phyloP scores from a whole-genome alignment of 768 basidiomycete genomes.

The Basidioascus undulatus region DNA sequence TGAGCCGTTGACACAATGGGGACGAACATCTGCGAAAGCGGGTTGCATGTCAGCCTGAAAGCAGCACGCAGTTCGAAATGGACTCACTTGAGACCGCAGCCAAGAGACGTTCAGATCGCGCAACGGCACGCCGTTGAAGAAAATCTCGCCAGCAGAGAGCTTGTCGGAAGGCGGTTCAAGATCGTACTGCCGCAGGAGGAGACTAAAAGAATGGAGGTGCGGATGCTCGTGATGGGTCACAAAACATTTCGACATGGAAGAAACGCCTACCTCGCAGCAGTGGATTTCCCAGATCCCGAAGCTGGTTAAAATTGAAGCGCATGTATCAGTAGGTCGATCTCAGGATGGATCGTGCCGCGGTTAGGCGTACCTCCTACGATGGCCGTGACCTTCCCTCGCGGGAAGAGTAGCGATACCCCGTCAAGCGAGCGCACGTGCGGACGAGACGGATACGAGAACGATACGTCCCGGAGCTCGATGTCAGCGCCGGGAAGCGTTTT shows the following conservation, averaged over 20 bases:
- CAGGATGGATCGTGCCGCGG: neutral
- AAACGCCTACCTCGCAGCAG: too few species aligned
- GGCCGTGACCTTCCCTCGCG: slow-evolving; percentile 15
- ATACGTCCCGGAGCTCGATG: slow-evolving; percentile 14
- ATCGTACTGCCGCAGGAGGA: slow-evolving; percentile 17
- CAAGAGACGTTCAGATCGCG: slow-evolving; percentile 12
- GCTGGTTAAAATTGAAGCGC: slow-evolving; percentile 1
- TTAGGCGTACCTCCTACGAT: slow-evolving; percentile 11
- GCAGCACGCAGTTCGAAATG: neutral
- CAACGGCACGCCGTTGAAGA: slow-evolving; percentile 8
- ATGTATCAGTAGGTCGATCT: neutral
- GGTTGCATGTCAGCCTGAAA: neutral
- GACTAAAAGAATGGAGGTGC: too few species aligned
- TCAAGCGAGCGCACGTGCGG: slow-evolving; percentile 12
- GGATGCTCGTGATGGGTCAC: too few species aligned
- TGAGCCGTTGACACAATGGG: neutral
- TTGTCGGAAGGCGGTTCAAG: slow-evolving; percentile 5
- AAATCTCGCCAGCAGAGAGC: slow-evolving; percentile 2
- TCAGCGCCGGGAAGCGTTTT: neutral
- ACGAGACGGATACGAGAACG: slow-evolving; percentile 17
- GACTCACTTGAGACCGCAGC: slow-evolving; percentile 9
- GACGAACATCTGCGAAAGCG: slow-evolving; percentile 10
- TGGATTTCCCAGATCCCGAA: slow-evolving; percentile 16
- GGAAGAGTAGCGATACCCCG: slow-evolving; percentile 10
- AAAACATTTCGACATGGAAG: too few species aligned